Evolutionary conservation across 1,284 basidiomycete genomes (phyloP), one percentile per base, ranked within the genome.

Genomic region (Vanrija humicola): DNA sequence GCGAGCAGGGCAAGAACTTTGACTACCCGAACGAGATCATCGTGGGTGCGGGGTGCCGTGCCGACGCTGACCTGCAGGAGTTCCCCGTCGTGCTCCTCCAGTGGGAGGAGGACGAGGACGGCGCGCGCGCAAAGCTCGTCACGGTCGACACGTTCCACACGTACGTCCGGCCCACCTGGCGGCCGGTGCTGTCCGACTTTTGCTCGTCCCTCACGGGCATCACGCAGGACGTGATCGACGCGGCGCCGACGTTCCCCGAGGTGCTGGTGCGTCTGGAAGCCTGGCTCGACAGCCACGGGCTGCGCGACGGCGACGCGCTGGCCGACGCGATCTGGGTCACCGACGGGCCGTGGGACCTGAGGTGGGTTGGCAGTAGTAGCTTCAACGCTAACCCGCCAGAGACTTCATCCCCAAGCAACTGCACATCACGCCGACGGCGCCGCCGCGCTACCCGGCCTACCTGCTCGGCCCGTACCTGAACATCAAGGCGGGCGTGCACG

Each of bases 11-110:
- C 7, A 80, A 80, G 48, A 81, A 82, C 54, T 87, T 89, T 64
- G 82, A 84, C 53, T 90, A 84, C 74, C 87, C 89, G 0, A 96
- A 96, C 73, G 93, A 98, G 78, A 93, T 96, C 55, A 95, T 96
- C 61, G 90, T 89, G 72, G 70, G 87, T 79, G 19, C n/a, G 4
- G 26, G 26, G 26, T 8, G 8, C 5, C 8, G 26, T 26, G 26
- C 5, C 5, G 5, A 8, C 8, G 57, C 52, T 58, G 34, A 61
- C 43, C 6, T 38, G 26, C 59, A 69, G 66, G 67, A 73, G 28
- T 68, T 74, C 57, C 70, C 70, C 5, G 89, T 97, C 12, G 86
- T 89, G 56, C 79, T 98, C 4, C 80, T 97, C 55, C 83, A 83
- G 58, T 97, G 94, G 94, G 82, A 18, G n/a, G 48, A 48, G 28